phyloP scores from a whole-genome alignment of 2,329 filamentous ascomycete genomes.

The Botrytis fragariae region DNA sequence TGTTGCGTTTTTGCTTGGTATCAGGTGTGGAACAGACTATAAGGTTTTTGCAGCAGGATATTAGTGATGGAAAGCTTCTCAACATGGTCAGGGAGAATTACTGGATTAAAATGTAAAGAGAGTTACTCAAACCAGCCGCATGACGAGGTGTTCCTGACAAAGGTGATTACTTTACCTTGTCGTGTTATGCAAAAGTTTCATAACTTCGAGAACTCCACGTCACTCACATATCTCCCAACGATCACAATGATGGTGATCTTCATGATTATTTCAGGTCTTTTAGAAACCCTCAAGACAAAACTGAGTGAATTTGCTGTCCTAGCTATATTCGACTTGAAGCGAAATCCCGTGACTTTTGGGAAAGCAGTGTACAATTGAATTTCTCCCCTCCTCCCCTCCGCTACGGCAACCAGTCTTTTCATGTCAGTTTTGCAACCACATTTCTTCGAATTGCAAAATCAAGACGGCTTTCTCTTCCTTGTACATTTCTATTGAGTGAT shows the following conservation, averaged over 20 bases:
- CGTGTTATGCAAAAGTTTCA: slow-evolving; percentile 1
- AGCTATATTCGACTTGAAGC: background rate
- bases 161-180: background rate
- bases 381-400: background rate
- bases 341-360: background rate
- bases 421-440: background rate
- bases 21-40: too few relatives aligned
- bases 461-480: background rate
- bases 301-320: background rate
- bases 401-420: background rate
- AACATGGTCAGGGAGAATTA: background rate
- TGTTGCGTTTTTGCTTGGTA: background rate
- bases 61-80: background rate
- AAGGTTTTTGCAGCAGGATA: background rate
- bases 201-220: background rate
- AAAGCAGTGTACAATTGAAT: background rate
- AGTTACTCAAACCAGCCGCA: background rate
- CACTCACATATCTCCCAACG: too few relatives aligned
- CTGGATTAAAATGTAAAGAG: background rate
- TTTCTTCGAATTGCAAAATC: background rate
- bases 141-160: background rate
- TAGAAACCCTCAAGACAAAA: background rate
- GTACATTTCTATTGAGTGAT: background rate
- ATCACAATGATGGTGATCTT: background rate
- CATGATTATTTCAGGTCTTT: background rate